phyloP scores from a whole-genome alignment of 2,329 filamentous ascomycete species.

The Knoxdaviesia capensis region DNA sequence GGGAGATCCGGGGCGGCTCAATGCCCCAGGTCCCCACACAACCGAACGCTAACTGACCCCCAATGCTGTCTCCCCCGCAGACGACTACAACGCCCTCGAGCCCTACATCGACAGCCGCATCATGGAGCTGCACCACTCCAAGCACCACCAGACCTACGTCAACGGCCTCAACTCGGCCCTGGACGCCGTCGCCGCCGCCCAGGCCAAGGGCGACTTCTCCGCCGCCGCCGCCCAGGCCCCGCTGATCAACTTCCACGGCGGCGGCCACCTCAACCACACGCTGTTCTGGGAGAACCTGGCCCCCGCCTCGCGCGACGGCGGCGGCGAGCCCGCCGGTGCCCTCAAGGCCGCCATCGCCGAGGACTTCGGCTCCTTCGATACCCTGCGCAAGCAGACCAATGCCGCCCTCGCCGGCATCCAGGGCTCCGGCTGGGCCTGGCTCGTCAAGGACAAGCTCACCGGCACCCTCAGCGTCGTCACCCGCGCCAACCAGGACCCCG shows the following conservation, averaged over 20 bases:
- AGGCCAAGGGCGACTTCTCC: slow-evolving; percentile 37
- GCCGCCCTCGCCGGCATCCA: slow-evolving; percentile 54
- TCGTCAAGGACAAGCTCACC: slow-evolving; percentile 49
- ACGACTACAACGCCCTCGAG: slow-evolving; percentile 94
- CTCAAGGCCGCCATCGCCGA: slow-evolving; percentile 44
- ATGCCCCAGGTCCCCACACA: not conserved
- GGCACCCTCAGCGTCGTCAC: slow-evolving; percentile 45
- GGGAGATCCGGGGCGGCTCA: too few relatives aligned
- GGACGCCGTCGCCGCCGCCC: slow-evolving; percentile 48
- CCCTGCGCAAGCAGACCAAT: slow-evolving; percentile 47
- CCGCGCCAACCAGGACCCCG: slow-evolving; percentile 74
- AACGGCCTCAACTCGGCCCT: slow-evolving; percentile 68
- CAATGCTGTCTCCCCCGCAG: slow-evolving; percentile 21
- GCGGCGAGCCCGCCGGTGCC: slow-evolving; percentile 38
- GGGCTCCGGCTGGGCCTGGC: slow-evolving; percentile 81
- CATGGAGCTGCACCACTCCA: slow-evolving; percentile 90
- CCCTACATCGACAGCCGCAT: slow-evolving; percentile 67
- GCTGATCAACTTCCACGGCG: slow-evolving; percentile 59
- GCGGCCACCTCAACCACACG: slow-evolving; percentile 71
- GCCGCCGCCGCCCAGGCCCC: slow-evolving; percentile 29
- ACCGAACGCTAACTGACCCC: not conserved
- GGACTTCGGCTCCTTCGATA: slow-evolving; percentile 46
- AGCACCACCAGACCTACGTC: slow-evolving; percentile 89
- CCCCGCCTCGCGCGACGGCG: slow-evolving; percentile 39
- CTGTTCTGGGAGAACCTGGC: slow-evolving; percentile 74